phyloP scores from a whole-genome alignment of 148 eudicot genomes.

The Polygonum maritimum region DNA sequence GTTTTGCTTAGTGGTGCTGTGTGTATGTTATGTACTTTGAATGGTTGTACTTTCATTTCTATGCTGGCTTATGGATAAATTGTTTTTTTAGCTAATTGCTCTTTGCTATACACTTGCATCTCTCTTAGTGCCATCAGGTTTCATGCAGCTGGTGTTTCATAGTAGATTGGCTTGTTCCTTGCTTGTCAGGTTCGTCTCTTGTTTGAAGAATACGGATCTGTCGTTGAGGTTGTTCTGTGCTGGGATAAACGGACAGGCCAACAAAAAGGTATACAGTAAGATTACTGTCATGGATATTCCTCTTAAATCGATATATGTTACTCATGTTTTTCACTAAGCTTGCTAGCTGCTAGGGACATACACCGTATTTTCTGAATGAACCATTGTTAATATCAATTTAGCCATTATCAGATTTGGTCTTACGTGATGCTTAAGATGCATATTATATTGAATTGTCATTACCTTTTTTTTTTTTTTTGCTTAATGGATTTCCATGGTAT shows the following conservation, averaged over 20 bases:
- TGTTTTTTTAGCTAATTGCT: neutral
- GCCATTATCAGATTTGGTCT: neutral
- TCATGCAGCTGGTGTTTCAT: neutral
- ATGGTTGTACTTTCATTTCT: neutral
- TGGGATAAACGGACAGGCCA: slow-evolving; percentile 44
- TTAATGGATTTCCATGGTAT: neutral
- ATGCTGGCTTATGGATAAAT: neutral
- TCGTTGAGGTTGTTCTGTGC: slow-evolving; percentile 55
- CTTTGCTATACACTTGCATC: neutral
- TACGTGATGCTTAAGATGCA: neutral
- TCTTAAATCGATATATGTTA: neutral
- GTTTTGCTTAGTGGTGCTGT: neutral
- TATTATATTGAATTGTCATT: neutral
- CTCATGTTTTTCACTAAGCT: neutral
- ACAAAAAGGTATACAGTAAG: slow-evolving; percentile 37
- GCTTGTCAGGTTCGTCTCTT: slow-evolving; percentile 29
- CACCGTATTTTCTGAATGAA: neutral
- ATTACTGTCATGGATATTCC: neutral
- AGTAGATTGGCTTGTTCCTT: slow-evolving; percentile 1
- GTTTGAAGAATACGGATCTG: slow-evolving; percentile 55
- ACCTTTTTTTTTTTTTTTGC: neutral
- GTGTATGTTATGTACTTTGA: neutral
- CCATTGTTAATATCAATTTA: neutral
- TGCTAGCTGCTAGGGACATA: neutral
- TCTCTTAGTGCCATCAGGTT: neutral